Conservation (phyloP, 2,329 filamentous ascomycete genomes). For the Pseudogymnoascus sp. region DNA sequence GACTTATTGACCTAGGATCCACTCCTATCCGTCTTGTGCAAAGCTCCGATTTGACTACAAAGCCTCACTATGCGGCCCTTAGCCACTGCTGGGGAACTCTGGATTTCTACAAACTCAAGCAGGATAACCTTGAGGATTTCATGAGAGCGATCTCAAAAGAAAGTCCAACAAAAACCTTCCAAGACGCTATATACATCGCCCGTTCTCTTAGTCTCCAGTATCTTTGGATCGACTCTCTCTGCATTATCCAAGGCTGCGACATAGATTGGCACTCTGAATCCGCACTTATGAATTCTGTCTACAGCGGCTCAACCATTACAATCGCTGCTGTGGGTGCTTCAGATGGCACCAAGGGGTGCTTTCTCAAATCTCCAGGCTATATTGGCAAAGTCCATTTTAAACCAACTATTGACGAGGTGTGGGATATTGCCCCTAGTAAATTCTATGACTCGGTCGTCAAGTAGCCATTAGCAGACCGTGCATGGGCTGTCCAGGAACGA, state of each 20-base stretch:
- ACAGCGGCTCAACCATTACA: slow-evolving; percentile 15
- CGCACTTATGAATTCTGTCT: slow-evolving; percentile 15
- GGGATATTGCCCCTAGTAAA: background rate
- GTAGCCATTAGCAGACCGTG: slow-evolving; percentile 14
- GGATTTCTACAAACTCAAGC: slow-evolving; percentile 10
- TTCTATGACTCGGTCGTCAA: background rate
- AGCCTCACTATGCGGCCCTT: slow-evolving; percentile 17
- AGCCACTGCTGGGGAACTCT: slow-evolving; percentile 20
- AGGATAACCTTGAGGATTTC: slow-evolving; percentile 11
- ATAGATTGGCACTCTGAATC: slow-evolving; percentile 20
- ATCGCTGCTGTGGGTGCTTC: slow-evolving; percentile 16
- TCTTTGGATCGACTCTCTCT: slow-evolving; percentile 21
- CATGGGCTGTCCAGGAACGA: slow-evolving; percentile 18
- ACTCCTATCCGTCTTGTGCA: slow-evolving; percentile 6
- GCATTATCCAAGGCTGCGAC: slow-evolving; percentile 17
- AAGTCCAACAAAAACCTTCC: slow-evolving; percentile 16
- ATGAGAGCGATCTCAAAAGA: slow-evolving; percentile 9
- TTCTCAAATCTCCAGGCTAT: slow-evolving; percentile 7
- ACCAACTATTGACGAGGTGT: background rate
- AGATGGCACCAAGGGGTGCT: slow-evolving; percentile 15
- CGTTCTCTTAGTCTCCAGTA: slow-evolving; percentile 14
- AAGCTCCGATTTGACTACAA: slow-evolving; percentile 6
- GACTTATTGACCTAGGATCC: slow-evolving; percentile 7
- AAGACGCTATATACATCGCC: slow-evolving; percentile 16
- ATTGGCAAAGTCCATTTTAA: background rate